phyloP scores from a whole-genome alignment of 257 asterid genomes.

The Gardenia jasminoides region DNA sequence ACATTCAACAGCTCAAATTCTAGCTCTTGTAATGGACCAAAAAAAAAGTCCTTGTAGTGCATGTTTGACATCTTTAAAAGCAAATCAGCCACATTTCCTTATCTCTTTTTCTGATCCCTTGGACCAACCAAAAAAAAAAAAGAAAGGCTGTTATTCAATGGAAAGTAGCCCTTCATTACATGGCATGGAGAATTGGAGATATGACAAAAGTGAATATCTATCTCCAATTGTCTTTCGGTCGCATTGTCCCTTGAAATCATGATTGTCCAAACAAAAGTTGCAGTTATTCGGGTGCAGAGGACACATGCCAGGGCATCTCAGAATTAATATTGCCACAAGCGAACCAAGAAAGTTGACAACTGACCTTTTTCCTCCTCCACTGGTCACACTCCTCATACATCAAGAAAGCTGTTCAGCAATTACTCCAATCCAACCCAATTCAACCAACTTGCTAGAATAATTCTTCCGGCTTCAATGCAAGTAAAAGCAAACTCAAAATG shows the following conservation, averaged over 20 bases:
- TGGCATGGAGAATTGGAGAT: background rate
- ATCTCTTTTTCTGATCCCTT: background rate
- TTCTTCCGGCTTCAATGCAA: background rate
- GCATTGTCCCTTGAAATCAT: background rate
- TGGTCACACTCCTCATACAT: background rate
- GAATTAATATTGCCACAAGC: conserved; percentile 2
- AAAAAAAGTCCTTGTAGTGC: background rate
- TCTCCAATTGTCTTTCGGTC: background rate
- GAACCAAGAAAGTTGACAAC: conserved; percentile 6
- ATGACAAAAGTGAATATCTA: background rate
- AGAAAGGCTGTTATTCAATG: background rate
- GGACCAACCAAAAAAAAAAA: background rate
- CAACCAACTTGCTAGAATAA: background rate
- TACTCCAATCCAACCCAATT: background rate
- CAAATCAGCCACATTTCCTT: too few species aligned
- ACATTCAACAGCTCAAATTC: too few species aligned
- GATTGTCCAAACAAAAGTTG: background rate
- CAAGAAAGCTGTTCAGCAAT: background rate
- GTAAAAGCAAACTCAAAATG: background rate
- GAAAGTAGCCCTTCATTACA: background rate
- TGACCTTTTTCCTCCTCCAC: background rate
- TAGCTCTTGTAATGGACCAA: background rate
- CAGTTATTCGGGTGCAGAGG: background rate
- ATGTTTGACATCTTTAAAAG: background rate
- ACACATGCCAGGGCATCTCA: conserved; percentile 1